These are phyloP conservation scores for Claviceps humidiphila DNA, from an alignment of 2,329 filamentous ascomycete genomes.

Conservation along the genomic window DNA sequence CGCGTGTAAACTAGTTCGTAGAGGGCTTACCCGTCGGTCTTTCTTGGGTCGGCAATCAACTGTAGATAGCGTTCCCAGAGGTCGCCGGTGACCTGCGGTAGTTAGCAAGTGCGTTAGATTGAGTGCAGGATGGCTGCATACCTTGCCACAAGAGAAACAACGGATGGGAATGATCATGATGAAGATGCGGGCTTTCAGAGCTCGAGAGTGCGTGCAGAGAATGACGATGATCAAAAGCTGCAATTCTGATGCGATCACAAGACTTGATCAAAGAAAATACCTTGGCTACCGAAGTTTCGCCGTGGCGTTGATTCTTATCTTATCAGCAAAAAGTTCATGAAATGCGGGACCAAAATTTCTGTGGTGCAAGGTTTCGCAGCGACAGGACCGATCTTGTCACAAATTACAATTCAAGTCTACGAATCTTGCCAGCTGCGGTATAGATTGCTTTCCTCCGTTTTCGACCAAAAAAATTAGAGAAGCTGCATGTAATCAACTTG, in stretches of 20 bases:
- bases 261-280: conserved; percentile 10
- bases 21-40: conserved; percentile 52
- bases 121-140: conserved; percentile 24
- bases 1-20: neutral
- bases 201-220: neutral
- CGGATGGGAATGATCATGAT: conserved; percentile 95
- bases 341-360: conserved; percentile 27
- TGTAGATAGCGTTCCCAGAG: conserved; percentile 94
- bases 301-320: conserved; percentile 21
- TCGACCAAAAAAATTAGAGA: too few species aligned
- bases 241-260: conserved; percentile 1
- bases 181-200: neutral
- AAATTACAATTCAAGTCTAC: neutral
- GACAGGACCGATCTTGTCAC: neutral
- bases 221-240: neutral
- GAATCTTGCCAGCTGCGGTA: conserved; percentile 3
- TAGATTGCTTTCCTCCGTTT: neutral
- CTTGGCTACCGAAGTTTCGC: conserved; percentile 17
- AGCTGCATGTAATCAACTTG: neutral
- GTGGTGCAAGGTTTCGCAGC: neutral
- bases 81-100: conserved; percentile 74
- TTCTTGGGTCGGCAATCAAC: conserved; percentile 61
- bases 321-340: conserved; percentile 28
- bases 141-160: conserved; percentile 99
- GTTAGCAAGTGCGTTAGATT: conserved; percentile 16